These are phyloP conservation scores for Myochromella boudieri DNA, from an alignment of 768 basidiomycete genomes.

Conservation along the genomic window DNA sequence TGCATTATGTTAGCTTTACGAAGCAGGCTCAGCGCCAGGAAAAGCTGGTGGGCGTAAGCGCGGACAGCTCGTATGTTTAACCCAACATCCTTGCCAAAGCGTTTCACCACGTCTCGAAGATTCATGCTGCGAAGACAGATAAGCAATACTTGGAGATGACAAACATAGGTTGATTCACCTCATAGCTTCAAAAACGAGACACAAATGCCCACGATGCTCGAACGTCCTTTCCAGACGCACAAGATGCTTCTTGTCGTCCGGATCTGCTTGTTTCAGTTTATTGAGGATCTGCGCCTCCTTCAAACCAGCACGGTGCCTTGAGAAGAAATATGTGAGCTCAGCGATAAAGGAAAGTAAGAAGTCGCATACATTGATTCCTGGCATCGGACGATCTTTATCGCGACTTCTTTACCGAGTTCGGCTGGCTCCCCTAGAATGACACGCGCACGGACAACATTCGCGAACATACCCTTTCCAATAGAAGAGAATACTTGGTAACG, in stretches of 20 bases:
- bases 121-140: slow-evolving; percentile 72
- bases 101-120: slow-evolving; percentile 94
- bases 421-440: slow-evolving; percentile 67
- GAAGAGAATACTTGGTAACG: slow-evolving; percentile 93
- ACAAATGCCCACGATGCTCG: slow-evolving; percentile 96
- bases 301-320: slow-evolving; percentile 90
- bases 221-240: slow-evolving; percentile 93
- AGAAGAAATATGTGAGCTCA: slow-evolving; percentile 2
- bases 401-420: slow-evolving; percentile 69
- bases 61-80: slow-evolving; percentile 96
- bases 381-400: slow-evolving; percentile 94
- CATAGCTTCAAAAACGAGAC: slow-evolving; percentile 92
- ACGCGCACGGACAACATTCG: slow-evolving; percentile 90
- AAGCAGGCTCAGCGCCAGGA: slow-evolving; percentile 81
- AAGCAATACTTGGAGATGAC: slow-evolving; percentile 4
- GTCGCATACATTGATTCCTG: slow-evolving; percentile 87
- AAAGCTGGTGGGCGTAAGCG: slow-evolving; percentile 97
- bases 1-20: slow-evolving; percentile 94
- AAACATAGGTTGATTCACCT: slow-evolving; percentile 57
- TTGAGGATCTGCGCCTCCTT: slow-evolving; percentile 91
- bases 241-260: slow-evolving; percentile 95
- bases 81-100: slow-evolving; percentile 97
- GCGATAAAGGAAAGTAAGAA: slow-evolving; percentile 3
- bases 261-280: slow-evolving; percentile 85
- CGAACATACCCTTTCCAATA: slow-evolving; percentile 99